phyloP scores from a whole-genome alignment of 805 yeast genomes.

The Schwanniomyces pseudopolymorphus region DNA sequence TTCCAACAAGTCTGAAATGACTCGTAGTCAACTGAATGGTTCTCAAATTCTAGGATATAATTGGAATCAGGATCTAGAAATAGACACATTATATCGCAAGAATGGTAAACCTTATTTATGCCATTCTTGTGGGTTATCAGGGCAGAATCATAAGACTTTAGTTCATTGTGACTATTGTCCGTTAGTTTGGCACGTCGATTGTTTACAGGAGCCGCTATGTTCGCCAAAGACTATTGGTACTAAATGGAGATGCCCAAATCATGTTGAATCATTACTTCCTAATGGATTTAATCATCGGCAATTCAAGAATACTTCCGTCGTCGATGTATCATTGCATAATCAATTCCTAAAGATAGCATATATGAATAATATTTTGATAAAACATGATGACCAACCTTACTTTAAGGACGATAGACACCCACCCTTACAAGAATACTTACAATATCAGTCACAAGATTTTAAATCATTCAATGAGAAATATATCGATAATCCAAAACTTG shows the following conservation, averaged over 20 bases:
- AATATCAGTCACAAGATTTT: slow-evolving; percentile 25
- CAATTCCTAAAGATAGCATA: slow-evolving; percentile 33
- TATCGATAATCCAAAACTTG: slow-evolving; percentile 4
- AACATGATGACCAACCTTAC: slow-evolving; percentile 34
- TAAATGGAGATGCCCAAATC: slow-evolving; percentile 93
- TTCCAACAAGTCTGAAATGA: slow-evolving; percentile 47
- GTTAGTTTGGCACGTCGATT: slow-evolving; percentile 85
- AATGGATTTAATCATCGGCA: slow-evolving; percentile 41
- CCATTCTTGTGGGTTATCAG: slow-evolving; percentile 72
- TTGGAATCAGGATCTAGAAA: slow-evolving; percentile 54
- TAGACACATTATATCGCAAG: slow-evolving; percentile 64
- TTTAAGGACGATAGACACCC: slow-evolving; percentile 18
- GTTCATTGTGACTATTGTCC: slow-evolving; percentile 83
- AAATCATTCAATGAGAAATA: slow-evolving; percentile 9
- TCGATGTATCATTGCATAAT: slow-evolving; percentile 49
- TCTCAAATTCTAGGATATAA: slow-evolving; percentile 36
- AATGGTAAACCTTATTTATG: slow-evolving; percentile 71
- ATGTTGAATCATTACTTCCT: slow-evolving; percentile 54
- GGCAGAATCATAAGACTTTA: slow-evolving; percentile 55
- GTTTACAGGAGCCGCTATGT: slow-evolving; percentile 73
- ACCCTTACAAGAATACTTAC: slow-evolving; percentile 29
- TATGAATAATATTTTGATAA: slow-evolving; percentile 29
- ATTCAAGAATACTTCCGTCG: slow-evolving; percentile 48
- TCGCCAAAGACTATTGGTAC: slow-evolving; percentile 69
- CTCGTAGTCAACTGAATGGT: slow-evolving; percentile 31